Percentiles rank a stretch among this genome's conserved stretches.
These are phyloP conservation scores for Neofusicoccum umdonicola DNA, from an alignment of 2,329 filamentous ascomycete species.

Conservation along the genomic window DNA sequence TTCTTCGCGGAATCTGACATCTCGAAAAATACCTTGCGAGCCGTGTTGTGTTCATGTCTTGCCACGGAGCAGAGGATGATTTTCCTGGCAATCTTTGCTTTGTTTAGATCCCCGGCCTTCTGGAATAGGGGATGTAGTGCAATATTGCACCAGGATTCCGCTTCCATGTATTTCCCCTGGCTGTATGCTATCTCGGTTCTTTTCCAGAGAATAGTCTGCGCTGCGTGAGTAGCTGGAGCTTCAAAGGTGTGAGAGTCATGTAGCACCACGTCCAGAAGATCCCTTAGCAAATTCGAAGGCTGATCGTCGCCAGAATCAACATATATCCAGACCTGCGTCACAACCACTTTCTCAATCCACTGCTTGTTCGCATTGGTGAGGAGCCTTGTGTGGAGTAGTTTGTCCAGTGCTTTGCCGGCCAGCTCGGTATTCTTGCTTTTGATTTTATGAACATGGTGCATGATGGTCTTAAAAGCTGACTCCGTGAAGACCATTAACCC, in stretches of 20 bases:
- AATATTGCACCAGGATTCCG: constrained; percentile 69
- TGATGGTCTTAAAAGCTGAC: constrained; percentile 62
- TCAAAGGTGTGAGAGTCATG: constrained; percentile 44
- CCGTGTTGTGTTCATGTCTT: constrained; percentile 54
- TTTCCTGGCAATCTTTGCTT: constrained; percentile 68
- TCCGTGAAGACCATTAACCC: constrained; percentile 59
- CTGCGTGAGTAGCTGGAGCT: constrained; percentile 62
- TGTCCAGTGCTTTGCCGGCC: constrained; percentile 55
- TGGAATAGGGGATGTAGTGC: constrained; percentile 67
- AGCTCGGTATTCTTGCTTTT: constrained; percentile 34
- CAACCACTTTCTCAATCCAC: constrained; percentile 68
- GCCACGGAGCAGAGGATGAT: constrained; percentile 68
- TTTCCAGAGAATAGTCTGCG: constrained; percentile 78
- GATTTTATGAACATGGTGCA: constrained; percentile 67
- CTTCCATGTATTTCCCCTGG: constrained; percentile 52
- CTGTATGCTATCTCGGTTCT: constrained; percentile 60
- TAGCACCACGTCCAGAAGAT: background rate
- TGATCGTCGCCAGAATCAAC: constrained; percentile 36
- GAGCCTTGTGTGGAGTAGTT: constrained; percentile 61
- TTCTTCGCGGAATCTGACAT: constrained; percentile 60
- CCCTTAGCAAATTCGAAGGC: constrained; percentile 23
- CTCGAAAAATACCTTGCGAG: constrained; percentile 54
- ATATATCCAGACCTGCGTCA: constrained; percentile 67
- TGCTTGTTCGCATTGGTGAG: constrained; percentile 48
- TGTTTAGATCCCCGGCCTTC: constrained; percentile 63